Base-by-base conservation (phyloP, 768 basidiomycete species). In the Mrakia blollopis region DNA sequence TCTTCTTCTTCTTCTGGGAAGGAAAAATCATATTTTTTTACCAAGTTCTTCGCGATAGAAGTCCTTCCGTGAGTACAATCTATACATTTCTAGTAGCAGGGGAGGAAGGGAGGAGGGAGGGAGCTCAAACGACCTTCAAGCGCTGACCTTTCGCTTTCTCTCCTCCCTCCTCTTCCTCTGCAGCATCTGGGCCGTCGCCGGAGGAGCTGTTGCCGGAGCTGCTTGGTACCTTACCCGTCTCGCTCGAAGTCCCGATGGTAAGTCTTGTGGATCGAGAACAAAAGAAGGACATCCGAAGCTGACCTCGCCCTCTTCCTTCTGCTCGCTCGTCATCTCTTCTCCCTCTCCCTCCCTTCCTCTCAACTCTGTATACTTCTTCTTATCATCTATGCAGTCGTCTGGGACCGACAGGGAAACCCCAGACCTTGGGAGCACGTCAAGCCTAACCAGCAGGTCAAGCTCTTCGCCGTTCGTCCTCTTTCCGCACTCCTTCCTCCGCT, bases 361-460 rank as follows among this genome's bases (percentile, higher is more conserved):
- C 47, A 21, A 9, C 47, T 50, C 71, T n/a, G 30, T 35, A 18
- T n/a, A 11, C 32, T 5, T 35, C 11, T 11, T 37, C 35, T 2
- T 35, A 44, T 14, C 11, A 44, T 60, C 32, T 57, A 30, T 37
- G 6, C n/a, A 73, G 75, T 78, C 62, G 61, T 78, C 63, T 78
- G 78, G 78, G 78, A 78, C 69, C 52, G 62, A 44, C 72, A 78
- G 68, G 76, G 76, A 70, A 80, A 80, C 80, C 80, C 80, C 60
- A 74, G 79, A 70, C 80, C 80, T 68, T 80, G 80, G 80, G 73
- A 79, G 70, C 75, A 79, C 76, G 74, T 81, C 73, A 73, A 80
- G 79, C 78, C 73, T 25, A 79, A 78, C 57, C 79, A 79, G 57
- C 77, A 79, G 75, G 75, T 78, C 75, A 80, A 80, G 80, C 75